A percentile compares a stretch with the other conserved stretches of the same genome.
These are phyloP conservation scores for Fonsecaea multimorphosa DNA, from an alignment of 2,329 filamentous ascomycete species.

Conservation along the genomic window DNA sequence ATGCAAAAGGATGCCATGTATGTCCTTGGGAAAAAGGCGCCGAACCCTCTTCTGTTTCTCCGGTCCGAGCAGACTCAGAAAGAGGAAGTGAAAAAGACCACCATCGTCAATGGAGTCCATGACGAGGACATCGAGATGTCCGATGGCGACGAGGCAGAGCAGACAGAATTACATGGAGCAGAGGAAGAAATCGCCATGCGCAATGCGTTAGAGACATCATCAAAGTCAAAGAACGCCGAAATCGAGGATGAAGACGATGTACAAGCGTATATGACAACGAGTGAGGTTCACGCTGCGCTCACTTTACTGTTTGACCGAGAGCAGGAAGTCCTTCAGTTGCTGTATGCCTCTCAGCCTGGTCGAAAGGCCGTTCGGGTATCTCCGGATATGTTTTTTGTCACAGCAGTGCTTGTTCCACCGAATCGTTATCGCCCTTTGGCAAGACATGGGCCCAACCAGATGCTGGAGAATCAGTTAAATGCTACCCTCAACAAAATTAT, in stretches of 20 bases:
- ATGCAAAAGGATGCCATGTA: conserved; percentile 79
- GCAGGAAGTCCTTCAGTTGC: conserved; percentile 77
- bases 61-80: conserved; percentile 54
- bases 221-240: conserved; percentile 40
- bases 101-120: conserved; percentile 34
- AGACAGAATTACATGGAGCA: conserved; percentile 62
- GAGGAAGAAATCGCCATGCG: conserved; percentile 64
- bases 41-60: conserved; percentile 72
- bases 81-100: conserved; percentile 41
- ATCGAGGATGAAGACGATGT: conserved; percentile 50
- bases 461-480: conserved; percentile 89
- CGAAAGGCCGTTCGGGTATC: conserved; percentile 65
- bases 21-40: conserved; percentile 68
- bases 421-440: conserved; percentile 91
- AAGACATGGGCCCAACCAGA: conserved; percentile 76
- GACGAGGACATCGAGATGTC: conserved; percentile 58
- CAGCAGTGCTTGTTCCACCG: conserved; percentile 83
- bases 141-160: conserved; percentile 53
- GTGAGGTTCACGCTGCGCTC: conserved; percentile 81
- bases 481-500: conserved; percentile 84
- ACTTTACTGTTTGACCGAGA: conserved; percentile 84
- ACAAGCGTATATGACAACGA: conserved; percentile 80
- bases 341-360: conserved; percentile 79
- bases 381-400: conserved; percentile 93
- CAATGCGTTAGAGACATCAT: conserved; percentile 48